phyloP scores from a whole-genome alignment of 2,329 filamentous ascomycete species.

The Penicillium hesseltinei region DNA sequence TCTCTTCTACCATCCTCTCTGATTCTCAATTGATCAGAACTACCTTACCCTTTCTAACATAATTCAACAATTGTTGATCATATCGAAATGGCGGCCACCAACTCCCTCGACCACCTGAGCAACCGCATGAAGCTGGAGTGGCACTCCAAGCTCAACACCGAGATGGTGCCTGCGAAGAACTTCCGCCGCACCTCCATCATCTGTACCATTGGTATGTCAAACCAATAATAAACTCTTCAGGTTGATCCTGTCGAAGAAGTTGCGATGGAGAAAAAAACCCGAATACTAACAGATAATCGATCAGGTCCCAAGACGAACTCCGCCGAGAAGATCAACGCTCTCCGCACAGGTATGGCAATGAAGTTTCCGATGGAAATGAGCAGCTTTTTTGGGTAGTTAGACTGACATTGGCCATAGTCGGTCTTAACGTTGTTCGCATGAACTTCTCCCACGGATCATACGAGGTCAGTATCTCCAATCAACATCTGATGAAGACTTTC shows the following conservation, averaged over 20 bases:
- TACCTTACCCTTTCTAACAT: conserved; percentile 6
- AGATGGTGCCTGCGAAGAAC: conserved; percentile 80
- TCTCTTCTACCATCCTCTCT: conserved; percentile 14
- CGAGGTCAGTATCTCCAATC: conserved; percentile 50
- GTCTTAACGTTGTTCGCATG: conserved; percentile 99
- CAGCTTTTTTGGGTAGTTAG: conserved; percentile 14
- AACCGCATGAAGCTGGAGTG: conserved; percentile 71
- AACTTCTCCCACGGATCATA: conserved; percentile 97
- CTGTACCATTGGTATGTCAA: conserved; percentile 81
- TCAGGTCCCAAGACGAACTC: conserved; percentile 95
- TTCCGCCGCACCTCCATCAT: conserved; percentile 98
- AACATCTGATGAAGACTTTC: neutral
- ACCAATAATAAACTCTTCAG: neutral
- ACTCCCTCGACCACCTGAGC: conserved; percentile 81
- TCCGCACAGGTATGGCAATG: conserved; percentile 61
- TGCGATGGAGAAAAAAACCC: neutral
- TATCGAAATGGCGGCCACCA: conserved; percentile 64
- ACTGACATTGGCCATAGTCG: conserved; percentile 52
- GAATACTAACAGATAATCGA: conserved; percentile 24
- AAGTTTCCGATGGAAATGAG: neutral
- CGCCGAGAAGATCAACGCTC: conserved; percentile 91
- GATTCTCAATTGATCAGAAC: conserved; percentile 15
- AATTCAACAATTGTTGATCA: conserved; percentile 16
- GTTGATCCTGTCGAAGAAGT: neutral
- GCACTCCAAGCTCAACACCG: conserved; percentile 80